Evolutionary conservation across 257 asterid genomes (phyloP).

Genomic region (Gentiana macrophylla): DNA sequence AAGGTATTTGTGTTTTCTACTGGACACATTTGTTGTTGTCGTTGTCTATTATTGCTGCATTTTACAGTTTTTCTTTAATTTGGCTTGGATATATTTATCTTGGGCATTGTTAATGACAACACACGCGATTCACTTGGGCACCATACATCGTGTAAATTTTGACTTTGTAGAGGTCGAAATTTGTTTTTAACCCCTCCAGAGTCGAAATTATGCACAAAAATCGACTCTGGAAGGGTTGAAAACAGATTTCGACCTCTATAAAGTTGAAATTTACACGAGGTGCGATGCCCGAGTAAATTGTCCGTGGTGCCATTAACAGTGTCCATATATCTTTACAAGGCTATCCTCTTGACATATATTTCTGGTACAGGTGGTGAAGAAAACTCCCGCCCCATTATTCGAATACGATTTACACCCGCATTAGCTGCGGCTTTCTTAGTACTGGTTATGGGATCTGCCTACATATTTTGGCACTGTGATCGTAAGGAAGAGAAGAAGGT

Average conservation of each 20-base stretch:
- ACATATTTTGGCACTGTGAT: neutral
- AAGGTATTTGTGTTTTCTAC: constrained; percentile 31
- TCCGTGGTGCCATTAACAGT: too few species aligned
- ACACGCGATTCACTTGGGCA: too few species aligned
- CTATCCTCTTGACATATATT: too few species aligned
- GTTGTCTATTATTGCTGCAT: neutral
- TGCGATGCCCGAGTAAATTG: too few species aligned
- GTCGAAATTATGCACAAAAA: constrained; percentile 4
- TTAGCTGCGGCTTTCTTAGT: constrained; percentile 10
- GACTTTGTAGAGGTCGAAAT: too few species aligned
- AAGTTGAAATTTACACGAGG: too few species aligned
- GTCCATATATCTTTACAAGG: too few species aligned
- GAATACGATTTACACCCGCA: constrained; percentile 15
- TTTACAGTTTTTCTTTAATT: neutral
- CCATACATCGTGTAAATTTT: too few species aligned
- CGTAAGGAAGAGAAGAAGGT: constrained; percentile 47
- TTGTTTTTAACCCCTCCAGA: too few species aligned
- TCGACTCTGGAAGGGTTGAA: constrained; percentile 31
- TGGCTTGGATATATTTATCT: too few species aligned
- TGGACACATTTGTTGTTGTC: neutral
- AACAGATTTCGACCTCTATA: too few species aligned
- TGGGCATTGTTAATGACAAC: too few species aligned
- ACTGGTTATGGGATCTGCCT: neutral
- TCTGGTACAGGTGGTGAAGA: constrained; percentile 23
- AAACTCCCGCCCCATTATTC: constrained; percentile 16